These are phyloP conservation scores for Picochlorum sp. DNA, from an alignment of 139 green algal genomes.

Conservation along the genomic window DNA sequence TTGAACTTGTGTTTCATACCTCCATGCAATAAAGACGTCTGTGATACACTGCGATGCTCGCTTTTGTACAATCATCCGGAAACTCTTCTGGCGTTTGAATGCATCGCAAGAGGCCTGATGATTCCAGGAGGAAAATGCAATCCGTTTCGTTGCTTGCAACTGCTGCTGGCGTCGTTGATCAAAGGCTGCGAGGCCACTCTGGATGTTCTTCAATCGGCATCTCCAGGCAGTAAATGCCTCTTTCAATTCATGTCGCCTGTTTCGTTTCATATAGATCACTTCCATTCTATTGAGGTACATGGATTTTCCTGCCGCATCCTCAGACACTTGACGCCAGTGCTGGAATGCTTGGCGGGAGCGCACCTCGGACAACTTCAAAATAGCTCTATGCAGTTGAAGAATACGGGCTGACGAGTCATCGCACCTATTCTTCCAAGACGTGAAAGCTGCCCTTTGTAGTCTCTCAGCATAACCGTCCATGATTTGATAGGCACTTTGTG, in stretches of 20 bases:
- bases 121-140: too few species aligned
- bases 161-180: too few species aligned
- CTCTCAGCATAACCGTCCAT: background rate
- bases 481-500: background rate
- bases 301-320: background rate
- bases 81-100: background rate
- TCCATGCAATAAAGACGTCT: conserved; percentile 8
- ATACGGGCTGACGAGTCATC: background rate
- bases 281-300: background rate
- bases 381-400: background rate
- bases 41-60: background rate
- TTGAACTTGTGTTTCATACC: conserved; percentile 10
- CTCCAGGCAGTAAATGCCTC: too few species aligned
- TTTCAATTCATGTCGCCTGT: background rate
- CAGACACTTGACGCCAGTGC: background rate
- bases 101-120: too few species aligned
- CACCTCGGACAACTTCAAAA: background rate
- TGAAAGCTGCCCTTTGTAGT: background rate
- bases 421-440: background rate
- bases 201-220: too few species aligned
- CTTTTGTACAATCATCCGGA: conserved; percentile 6
- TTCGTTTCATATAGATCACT: background rate
- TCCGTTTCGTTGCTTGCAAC: too few species aligned
- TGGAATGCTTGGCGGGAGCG: background rate
- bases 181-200: too few species aligned